Base-by-base conservation (phyloP, 2,329 filamentous ascomycete species). In the Parasarocladium wereldwijsianum region DNA sequence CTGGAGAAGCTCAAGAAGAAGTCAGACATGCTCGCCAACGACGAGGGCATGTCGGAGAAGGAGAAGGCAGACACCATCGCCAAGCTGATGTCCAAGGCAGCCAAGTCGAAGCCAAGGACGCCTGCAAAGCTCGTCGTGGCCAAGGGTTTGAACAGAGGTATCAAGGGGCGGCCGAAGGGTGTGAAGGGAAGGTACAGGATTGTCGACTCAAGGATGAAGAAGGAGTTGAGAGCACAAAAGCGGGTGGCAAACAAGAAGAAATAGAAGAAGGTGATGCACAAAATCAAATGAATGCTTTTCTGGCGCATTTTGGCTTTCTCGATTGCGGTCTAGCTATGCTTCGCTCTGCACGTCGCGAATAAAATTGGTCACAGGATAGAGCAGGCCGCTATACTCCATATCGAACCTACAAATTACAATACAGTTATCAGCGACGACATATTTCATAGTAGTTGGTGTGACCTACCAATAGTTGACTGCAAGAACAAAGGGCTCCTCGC, bases 151-250 rank as follows among this genome's bases (percentile, higher is more conserved):
- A 94, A 96, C 54, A 77, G 75, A 42, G 87, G 84, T 46, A 75
- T 93, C 47, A 72, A 80, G 50, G 87, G 86, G 13, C 66, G 87
- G 43, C 90, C 90, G 3, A 79, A 74, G 52, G 90, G 87, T 35
- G 84, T 93, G 15, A 94, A 93, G 70, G 87, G 87, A 21, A 77
- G 83, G 41, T 98, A 98, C 54, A 93, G 93, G 65, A 93, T 98
- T 66, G 87, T 98, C 32, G 87, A 96, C 58, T 63, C 82, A 10
- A 70, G 90, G 42, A 73, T 94, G 74, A 94, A 94, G 73, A 96
- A 94, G 75, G 90, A 96, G 62, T 68, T 90, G 32, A 64, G 85
- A 50, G 85, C 80, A 3, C 67, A 87, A 55, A 93, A 93, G 72
- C 70, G 86, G 44, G 49, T 66, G 35, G 49, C 60, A 16, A 85